A percentile compares a stretch with the other conserved stretches of the same genome.
Evolutionary conservation across 352 stramenopile species (phyloP).

Genomic region (Phytophthora hibernalis): DNA sequence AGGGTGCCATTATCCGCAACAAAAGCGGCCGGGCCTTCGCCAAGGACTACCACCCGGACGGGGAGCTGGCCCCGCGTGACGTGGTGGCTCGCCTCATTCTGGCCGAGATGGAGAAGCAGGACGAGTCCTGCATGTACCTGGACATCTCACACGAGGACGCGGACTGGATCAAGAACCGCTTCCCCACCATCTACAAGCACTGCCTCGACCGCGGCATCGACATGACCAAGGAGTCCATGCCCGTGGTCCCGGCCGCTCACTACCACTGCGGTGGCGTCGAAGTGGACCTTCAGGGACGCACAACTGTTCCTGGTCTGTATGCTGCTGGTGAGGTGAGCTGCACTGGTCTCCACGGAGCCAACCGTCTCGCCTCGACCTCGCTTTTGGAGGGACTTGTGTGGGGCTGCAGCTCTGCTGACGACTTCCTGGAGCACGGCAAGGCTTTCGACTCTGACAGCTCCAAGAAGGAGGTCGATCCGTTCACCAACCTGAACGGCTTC

Average conservation of each 20-base stretch:
- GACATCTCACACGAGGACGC: conserved; percentile 93
- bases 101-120: conserved; percentile 87
- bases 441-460: conserved; percentile 18
- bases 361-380: conserved; percentile 94
- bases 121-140: conserved; percentile 89
- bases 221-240: conserved; percentile 91
- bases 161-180: conserved; percentile 87
- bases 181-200: conserved; percentile 90
- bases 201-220: conserved; percentile 86
- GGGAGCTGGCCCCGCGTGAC: conserved; percentile 94
- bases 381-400: conserved; percentile 95
- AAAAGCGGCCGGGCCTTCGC: conserved; percentile 82
- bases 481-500: conserved; percentile 45
- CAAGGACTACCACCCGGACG: conserved; percentile 92
- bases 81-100: conserved; percentile 94
- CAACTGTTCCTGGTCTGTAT: conserved; percentile 86
- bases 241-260: conserved; percentile 93
- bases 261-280: conserved; percentile 95
- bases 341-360: conserved; percentile 95
- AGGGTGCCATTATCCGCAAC: conserved; percentile 93
- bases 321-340: conserved; percentile 94
- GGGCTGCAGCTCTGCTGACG: conserved; percentile 89
- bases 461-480: conserved; percentile 43
- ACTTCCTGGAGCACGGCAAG: conserved; percentile 52
- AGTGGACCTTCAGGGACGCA: conserved; percentile 90